Evolutionary conservation across 805 yeast genomes (phyloP).

Genomic region (Brettanomyces anomalus): DNA sequence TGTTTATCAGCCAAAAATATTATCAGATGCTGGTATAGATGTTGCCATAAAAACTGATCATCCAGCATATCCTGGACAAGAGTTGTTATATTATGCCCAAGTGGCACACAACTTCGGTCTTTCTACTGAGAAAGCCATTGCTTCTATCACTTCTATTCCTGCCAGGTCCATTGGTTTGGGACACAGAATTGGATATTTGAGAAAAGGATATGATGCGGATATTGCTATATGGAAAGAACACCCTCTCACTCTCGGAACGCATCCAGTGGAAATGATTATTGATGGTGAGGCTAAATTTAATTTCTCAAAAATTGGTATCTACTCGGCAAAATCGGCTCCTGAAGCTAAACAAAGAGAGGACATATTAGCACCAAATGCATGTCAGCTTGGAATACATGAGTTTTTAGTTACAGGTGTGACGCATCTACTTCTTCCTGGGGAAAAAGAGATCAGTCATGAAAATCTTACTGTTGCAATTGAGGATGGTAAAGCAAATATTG

Average conservation of each 20-base stretch:
- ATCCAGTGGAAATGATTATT: constrained; percentile 2
- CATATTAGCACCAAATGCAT: neutral
- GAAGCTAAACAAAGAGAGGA: neutral
- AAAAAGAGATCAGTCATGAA: neutral
- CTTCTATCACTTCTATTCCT: constrained; percentile 1
- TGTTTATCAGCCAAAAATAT: neutral
- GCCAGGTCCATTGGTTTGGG: neutral
- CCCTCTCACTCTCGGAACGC: neutral
- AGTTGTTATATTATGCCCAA: constrained; percentile 1
- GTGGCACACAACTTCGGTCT: constrained; percentile 1
- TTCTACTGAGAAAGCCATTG: neutral
- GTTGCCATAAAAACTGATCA: constrained; percentile 2
- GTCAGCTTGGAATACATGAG: neutral
- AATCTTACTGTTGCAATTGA: neutral
- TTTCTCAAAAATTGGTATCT: neutral
- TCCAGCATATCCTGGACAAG: constrained; percentile 3
- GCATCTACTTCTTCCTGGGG: neutral
- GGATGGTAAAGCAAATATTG: neutral
- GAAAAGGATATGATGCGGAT: constrained; percentile 3
- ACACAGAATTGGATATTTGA: constrained; percentile 1
- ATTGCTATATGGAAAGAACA: constrained; percentile 1
- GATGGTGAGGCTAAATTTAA: neutral
- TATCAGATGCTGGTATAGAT: neutral
- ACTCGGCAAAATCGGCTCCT: too few relatives aligned
- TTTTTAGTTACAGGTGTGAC: neutral